These are phyloP conservation scores for Lipomyces sp. DNA, from an alignment of 805 yeast genomes.

Conservation along the genomic window DNA sequence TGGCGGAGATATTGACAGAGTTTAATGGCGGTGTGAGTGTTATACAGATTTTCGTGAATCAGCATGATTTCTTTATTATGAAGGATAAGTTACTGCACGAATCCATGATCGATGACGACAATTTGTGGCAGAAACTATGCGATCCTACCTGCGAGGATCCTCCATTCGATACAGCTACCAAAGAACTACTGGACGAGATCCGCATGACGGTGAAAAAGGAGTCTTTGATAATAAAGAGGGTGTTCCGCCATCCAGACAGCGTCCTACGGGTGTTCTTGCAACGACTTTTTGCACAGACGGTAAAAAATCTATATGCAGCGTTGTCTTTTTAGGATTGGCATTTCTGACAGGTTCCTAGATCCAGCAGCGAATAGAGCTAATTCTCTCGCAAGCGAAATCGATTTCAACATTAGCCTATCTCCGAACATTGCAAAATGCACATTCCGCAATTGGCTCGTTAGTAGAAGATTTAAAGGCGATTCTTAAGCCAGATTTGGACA, in stretches of 20 bases:
- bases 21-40: constrained; percentile 87
- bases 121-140: constrained; percentile 61
- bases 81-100: constrained; percentile 51
- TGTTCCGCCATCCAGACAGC: constrained; percentile 68
- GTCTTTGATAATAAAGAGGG: constrained; percentile 71
- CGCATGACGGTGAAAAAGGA: constrained; percentile 68
- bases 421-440: constrained; percentile 72
- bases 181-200: constrained; percentile 59
- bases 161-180: constrained; percentile 58
- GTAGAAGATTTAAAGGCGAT: constrained; percentile 69
- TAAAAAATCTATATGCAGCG: constrained; percentile 49
- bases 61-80: constrained; percentile 69
- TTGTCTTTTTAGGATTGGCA: background rate
- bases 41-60: constrained; percentile 78
- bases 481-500: constrained; percentile 49
- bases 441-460: constrained; percentile 60
- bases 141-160: constrained; percentile 60
- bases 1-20: constrained; percentile 70
- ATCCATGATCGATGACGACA: constrained; percentile 43
- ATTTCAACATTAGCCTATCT: constrained; percentile 73
- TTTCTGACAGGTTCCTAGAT: constrained; percentile 32
- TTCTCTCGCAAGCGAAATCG: constrained; percentile 66
- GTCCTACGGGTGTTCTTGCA: constrained; percentile 75
- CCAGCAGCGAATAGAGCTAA: constrained; percentile 53
- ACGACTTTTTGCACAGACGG: constrained; percentile 74